Conservation (phyloP, 139 green algal genomes). For the Desmodesmus armatus region DNA sequence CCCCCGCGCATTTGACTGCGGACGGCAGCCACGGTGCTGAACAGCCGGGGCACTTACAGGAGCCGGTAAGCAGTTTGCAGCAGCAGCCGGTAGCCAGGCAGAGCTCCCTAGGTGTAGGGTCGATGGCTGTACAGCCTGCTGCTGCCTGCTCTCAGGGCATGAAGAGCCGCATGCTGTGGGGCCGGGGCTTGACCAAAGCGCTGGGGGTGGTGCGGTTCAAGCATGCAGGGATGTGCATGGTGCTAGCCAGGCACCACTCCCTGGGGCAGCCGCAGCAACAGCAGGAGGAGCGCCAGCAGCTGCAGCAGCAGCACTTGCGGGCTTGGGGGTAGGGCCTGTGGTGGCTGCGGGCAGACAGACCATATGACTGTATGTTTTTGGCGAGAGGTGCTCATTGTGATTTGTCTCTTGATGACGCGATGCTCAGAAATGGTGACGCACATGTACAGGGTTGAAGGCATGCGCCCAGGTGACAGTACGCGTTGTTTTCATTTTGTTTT, state of each 20-base stretch:
- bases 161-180: slow-evolving; percentile 47
- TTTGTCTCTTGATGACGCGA: background rate
- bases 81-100: background rate
- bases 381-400: background rate
- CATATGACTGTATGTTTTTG: too few species aligned
- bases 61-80: too few species aligned
- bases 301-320: background rate
- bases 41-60: too few species aligned
- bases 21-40: background rate
- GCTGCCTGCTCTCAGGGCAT: background rate
- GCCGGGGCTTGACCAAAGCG: slow-evolving; percentile 42
- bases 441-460: too few species aligned
- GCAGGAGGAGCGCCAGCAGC: background rate
- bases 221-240: background rate
- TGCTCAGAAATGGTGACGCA: too few species aligned
- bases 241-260: background rate
- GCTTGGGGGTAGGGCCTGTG: background rate
- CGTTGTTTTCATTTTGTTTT: too few species aligned
- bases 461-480: too few species aligned
- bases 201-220: slow-evolving; percentile 43
- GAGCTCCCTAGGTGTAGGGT: background rate
- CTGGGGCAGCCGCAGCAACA: background rate
- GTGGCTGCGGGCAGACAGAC: too few species aligned
- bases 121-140: background rate
- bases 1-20: too few species aligned